Base-by-base conservation (phyloP, 495 filamentous ascomycete species). In the Letharia lupina region DNA sequence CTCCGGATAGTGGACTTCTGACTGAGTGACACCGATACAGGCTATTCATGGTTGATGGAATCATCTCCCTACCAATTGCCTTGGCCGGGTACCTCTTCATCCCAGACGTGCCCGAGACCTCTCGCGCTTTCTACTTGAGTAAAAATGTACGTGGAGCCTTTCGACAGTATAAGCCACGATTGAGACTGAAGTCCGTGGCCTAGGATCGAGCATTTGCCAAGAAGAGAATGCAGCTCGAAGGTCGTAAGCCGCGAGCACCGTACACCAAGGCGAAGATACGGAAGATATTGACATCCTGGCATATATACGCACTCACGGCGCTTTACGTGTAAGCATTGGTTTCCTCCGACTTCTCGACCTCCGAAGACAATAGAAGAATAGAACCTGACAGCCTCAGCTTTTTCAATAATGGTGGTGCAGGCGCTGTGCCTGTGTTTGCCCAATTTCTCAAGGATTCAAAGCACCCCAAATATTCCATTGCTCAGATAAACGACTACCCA, bases 381-480 rank as follows among this genome's bases (percentile, higher is more conserved):
- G 40, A 12, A 28, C 7, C 48, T 52, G 12, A 52, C 23, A 52
- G 23, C 13, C 9, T 13, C 5, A 52, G 48, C 7, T 52, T 52
- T 28, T 52, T 52, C 48, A 52, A 52, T 13, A 52, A 52, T 52
- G 48, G 48, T 13, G 48, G 18, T 13, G 48, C 48, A 52, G 48
- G n/a, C n/a, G 48, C 48, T 13, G 48, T 23, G n/a, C 48, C 48
- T 52, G 48, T 52, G 48, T 52, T 52, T 52, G 48, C 48, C 4
- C 48, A 52, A 28, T 52, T 52, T 52, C 48, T 52, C 4, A 52
- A 52, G 48, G n/a, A 52, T 52, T 52, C 48, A 28, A 52, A 52
- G 48, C 48, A 52, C 23, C 48, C 48, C 28, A 52, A 52, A 23
- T 52, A 52, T 5, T 28, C 48, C 9, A 52, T 52, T 28, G 48